These are phyloP conservation scores for Talaromyces piceae DNA, from an alignment of 2,329 filamentous ascomycete genomes.

Conservation along the genomic window DNA sequence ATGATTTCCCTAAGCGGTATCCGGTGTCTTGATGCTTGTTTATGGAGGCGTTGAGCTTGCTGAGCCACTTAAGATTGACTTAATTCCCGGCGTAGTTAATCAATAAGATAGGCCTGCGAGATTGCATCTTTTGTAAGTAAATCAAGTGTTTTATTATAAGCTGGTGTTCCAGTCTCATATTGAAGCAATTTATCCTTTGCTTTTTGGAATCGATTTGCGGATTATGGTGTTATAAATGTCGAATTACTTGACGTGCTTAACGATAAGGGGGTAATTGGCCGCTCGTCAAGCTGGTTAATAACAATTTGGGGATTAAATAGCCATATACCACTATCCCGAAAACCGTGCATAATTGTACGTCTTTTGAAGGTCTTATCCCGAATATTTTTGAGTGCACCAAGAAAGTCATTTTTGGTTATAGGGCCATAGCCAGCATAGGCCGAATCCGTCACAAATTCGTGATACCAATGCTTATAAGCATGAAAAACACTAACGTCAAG, in stretches of 20 bases:
- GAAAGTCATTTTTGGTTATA: neutral
- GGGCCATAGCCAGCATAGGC: neutral
- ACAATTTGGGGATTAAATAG: neutral
- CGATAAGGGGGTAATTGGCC: neutral
- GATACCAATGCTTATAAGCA: neutral
- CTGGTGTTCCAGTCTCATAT: neutral
- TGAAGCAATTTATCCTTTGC: neutral
- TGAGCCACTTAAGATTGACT: neutral
- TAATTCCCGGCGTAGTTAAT: neutral
- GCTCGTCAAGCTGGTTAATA: neutral
- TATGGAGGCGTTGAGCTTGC: neutral
- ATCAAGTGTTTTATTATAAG: neutral
- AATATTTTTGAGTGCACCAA: neutral
- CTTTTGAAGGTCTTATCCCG: neutral
- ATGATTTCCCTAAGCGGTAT: neutral
- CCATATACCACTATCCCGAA: neutral
- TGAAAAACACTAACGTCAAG: constrained; percentile 4
- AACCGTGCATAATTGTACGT: neutral
- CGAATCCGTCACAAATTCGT: neutral
- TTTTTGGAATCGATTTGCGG: neutral
- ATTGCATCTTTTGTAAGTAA: neutral
- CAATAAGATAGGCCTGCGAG: neutral
- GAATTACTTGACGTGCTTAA: neutral
- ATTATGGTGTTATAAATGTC: neutral
- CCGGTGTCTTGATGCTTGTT: neutral